A percentile compares a stretch with the other conserved stretches of the same genome.
Evolutionary conservation across 2,329 filamentous ascomycete genomes (phyloP).

Genomic region (Penicillium sp.): DNA sequence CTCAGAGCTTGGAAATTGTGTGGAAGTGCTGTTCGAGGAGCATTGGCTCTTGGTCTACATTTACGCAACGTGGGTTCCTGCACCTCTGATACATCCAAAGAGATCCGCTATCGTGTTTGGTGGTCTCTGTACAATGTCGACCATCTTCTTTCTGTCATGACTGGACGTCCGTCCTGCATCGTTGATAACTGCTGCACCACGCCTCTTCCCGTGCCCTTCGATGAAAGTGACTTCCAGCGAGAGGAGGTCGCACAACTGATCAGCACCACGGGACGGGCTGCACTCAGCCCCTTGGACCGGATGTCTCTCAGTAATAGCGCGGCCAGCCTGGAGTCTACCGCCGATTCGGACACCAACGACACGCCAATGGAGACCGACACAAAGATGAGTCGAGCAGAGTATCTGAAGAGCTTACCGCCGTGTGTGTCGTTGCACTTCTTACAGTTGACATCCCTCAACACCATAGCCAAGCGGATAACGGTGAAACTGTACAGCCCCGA

Average conservation of each 20-base stretch:
- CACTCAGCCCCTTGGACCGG: slow-evolving; percentile 21
- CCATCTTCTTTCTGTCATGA: slow-evolving; percentile 44
- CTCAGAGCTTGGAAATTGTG: slow-evolving; percentile 44
- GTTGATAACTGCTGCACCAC: slow-evolving; percentile 44
- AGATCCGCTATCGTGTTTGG: slow-evolving; percentile 48
- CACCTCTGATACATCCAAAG: slow-evolving; percentile 42
- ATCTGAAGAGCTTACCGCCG: slow-evolving; percentile 37
- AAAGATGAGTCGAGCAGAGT: slow-evolving; percentile 30
- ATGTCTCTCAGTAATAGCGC: slow-evolving; percentile 23
- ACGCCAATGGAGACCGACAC: slow-evolving; percentile 12
- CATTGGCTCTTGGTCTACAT: slow-evolving; percentile 45
- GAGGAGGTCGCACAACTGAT: slow-evolving; percentile 27
- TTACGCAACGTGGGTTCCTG: slow-evolving; percentile 40
- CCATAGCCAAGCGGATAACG: slow-evolving; percentile 40
- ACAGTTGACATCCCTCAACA: slow-evolving; percentile 37
- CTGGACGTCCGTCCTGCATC: slow-evolving; percentile 46
- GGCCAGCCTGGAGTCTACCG: slow-evolving; percentile 20
- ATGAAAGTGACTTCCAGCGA: slow-evolving; percentile 42
- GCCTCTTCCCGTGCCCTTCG: slow-evolving; percentile 43
- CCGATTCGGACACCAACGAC: slow-evolving; percentile 23
- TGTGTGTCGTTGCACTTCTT: slow-evolving; percentile 44
- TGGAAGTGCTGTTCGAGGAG: slow-evolving; percentile 42
- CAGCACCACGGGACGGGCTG: slow-evolving; percentile 23
- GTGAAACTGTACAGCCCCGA: slow-evolving; percentile 42
- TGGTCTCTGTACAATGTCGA: slow-evolving; percentile 47